These are phyloP conservation scores for Trichoderma aggressivum DNA, from an alignment of 2,329 filamentous ascomycete species.

Conservation along the genomic window DNA sequence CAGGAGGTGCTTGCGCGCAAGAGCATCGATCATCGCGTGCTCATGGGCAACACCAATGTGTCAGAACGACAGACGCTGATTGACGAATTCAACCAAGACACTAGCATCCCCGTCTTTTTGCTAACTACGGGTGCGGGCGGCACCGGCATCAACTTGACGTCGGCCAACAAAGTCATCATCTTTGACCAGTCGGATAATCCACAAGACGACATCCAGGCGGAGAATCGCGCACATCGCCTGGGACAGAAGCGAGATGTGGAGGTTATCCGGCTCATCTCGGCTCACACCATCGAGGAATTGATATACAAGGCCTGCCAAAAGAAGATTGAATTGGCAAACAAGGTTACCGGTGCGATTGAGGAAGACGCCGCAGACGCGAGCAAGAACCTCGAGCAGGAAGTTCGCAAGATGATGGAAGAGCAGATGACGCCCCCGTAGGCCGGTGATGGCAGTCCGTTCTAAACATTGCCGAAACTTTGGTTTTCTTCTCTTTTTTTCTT, in stretches of 20 bases:
- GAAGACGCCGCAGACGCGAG: slow-evolving; percentile 31
- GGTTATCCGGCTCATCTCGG: slow-evolving; percentile 78
- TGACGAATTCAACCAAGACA: slow-evolving; percentile 76
- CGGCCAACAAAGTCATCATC: slow-evolving; percentile 95
- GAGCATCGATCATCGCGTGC: slow-evolving; percentile 72
- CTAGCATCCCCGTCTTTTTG: slow-evolving; percentile 81
- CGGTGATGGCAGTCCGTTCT: neutral
- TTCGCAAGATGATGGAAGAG: slow-evolving; percentile 42
- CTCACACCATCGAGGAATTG: slow-evolving; percentile 84
- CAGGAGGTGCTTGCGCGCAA: slow-evolving; percentile 74
- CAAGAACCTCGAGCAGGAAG: slow-evolving; percentile 42
- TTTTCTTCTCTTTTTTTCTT: slow-evolving; percentile 15
- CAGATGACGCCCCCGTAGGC: slow-evolving; percentile 40
- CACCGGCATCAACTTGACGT: slow-evolving; percentile 94
- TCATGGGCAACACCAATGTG: slow-evolving; percentile 82
- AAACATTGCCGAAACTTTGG: neutral
- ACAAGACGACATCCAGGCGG: slow-evolving; percentile 96
- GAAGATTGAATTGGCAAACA: slow-evolving; percentile 81
- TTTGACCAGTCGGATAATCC: slow-evolving; percentile 98
- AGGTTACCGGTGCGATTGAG: slow-evolving; percentile 45
- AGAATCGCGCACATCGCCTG: slow-evolving; percentile 93
- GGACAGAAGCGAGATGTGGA: slow-evolving; percentile 90
- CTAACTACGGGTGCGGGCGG: slow-evolving; percentile 91
- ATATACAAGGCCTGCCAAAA: slow-evolving; percentile 88
- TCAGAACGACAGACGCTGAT: slow-evolving; percentile 82